Base-by-base conservation (phyloP, 345 rosid species). In the Brassica incana region DNA sequence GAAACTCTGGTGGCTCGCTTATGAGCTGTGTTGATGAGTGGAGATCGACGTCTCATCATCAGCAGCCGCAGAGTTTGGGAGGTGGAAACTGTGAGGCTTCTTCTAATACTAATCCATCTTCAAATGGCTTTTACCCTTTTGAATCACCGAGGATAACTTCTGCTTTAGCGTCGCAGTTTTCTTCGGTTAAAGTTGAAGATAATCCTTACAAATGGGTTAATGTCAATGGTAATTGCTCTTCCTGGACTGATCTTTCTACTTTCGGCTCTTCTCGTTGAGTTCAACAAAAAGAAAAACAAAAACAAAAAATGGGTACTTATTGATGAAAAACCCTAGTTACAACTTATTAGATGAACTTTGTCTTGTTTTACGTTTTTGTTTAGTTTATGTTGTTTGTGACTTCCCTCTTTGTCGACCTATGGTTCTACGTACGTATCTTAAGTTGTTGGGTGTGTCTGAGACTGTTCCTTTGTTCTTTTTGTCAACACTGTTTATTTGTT, bases 151-250 rank as follows among this genome's bases (percentile, higher is more conserved):
- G 67, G 72, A 70, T 73, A 61, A 74, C 74, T 10, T 80, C 78
- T 8, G 84, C 77, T 36, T 62, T 77, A 45, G 84, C 84, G 0
- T 76, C 83, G 5, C 80, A 80, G 68, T 76, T 71, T 65, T 75
- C 81, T 33, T 72, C 84, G 4, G 78, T 81, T 72, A 72, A 81
- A 81, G 84, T 71, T 67, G 84, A 81, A 81, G 84, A 81, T 25
- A 81, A 77, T 75, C 78, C 80, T 33, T 76, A 81, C 71, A 81
- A 77, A 72, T 76, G 84, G 80, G 78, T 76, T 71, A 81, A 72
- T 60, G 77, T 71, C 38, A 77, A 61, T 81, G 80, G 81, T 72
- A 77, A 76, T 67, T 72, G 73, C 74, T 61, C 78, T 71, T 62
- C 81, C 5, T 81, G 81, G 84, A 77, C 74, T 48, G 84, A 81